Evolutionary conservation across 345 rosid species (phyloP).

Genomic region (Angophora floribunda): DNA sequence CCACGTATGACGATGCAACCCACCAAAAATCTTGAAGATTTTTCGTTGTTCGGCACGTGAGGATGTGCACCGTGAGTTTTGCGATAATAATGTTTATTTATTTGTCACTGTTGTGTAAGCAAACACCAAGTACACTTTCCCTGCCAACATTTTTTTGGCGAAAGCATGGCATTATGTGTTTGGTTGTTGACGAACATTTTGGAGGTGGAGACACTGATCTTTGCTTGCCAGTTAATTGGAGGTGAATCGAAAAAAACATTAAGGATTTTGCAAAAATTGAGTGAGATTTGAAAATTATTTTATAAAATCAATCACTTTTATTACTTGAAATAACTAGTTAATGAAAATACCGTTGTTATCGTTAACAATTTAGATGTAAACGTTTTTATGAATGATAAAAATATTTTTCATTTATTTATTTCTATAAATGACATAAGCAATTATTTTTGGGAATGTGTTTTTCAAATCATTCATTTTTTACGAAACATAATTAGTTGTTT

Average conservation of each 20-base stretch:
- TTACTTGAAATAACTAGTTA: too few species aligned
- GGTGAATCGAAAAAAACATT: fast-evolving
- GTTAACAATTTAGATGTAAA: too few species aligned
- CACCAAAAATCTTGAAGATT: not conserved
- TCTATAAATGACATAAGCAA: fast-evolving
- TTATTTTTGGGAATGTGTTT: too few species aligned
- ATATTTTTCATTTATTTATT: fast-evolving
- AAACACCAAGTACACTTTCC: not conserved
- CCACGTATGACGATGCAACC: not conserved
- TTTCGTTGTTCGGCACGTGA: not conserved
- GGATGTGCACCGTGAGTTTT: not conserved
- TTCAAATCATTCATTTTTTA: too few species aligned
- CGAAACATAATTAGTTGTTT: not conserved
- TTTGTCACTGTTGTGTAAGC: not conserved
- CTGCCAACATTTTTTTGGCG: not conserved
- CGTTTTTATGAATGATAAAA: fast-evolving
- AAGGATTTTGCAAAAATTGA: fast-evolving
- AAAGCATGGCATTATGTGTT: not conserved
- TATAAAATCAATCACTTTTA: fast-evolving
- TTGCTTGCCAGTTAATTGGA: not conserved
- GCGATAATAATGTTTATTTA: not conserved
- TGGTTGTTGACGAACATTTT: not conserved
- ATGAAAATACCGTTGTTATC: too few species aligned
- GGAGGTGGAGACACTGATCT: not conserved
- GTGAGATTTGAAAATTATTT: too few species aligned